Evolutionary conservation across 2,329 filamentous ascomycete species (phyloP), one percentile per base, ranked within the genome.

Genomic region (Alternaria sp.): DNA sequence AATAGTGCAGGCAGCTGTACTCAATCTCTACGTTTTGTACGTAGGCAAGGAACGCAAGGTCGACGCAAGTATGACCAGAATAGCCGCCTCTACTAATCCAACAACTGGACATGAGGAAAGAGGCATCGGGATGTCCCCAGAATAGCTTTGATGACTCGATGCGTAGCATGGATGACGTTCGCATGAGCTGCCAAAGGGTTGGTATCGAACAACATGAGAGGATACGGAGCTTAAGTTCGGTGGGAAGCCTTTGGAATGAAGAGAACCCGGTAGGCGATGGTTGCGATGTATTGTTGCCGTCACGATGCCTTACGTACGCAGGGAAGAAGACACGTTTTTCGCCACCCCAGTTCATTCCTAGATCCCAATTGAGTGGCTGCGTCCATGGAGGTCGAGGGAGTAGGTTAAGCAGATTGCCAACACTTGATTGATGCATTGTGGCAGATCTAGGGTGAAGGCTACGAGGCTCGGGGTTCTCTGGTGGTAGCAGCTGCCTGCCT

Each of bases 111-210:
- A 68, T 30, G n/a, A 66, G 54, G 43, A 55, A 70, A 20, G 62
- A 68, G 7, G 61, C 50, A 11, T 63, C 28, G 26, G 49, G 47
- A 37, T 64, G 15, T 18, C 55, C 59, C 69, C 67, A 71, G 25
- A 70, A 71, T 3, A 68, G 63, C 53, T 71, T 71, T 10, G 58
- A 43, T 9, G 69, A 67, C 60, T 71, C 69, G n/a, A 37, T 65
- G 25, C 67, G 69, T 28, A 68, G 58, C 12, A 26, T 26, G 18
- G 62, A 61, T 11, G 66, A 68, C 9, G 47, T 37, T 6, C 47
- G 61, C 67, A 71, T 71, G 6, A 69, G 30, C 58, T 68, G 67
- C 50, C 59, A 71, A 45, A 71, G 65, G 5, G 61, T 69, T 33
- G 46, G 20, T n/a, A 55, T 43, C 43, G 63, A 59, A 49, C 69